These are phyloP conservation scores for Teunomyces aglyptinius DNA, from an alignment of 805 yeast species.

Conservation along the genomic window DNA sequence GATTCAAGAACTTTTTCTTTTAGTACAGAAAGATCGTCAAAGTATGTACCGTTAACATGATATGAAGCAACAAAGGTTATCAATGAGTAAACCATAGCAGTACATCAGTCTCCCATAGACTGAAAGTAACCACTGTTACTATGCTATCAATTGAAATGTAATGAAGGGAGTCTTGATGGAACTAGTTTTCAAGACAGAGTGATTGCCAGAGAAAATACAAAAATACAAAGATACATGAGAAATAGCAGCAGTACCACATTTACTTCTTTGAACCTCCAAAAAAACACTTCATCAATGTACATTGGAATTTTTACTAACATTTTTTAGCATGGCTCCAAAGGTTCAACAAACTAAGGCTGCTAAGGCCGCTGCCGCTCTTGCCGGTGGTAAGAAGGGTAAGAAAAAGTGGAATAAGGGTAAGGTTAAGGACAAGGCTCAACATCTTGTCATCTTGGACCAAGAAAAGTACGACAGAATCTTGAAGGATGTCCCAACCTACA, in stretches of 20 bases:
- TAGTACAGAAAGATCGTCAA: constrained; percentile 24
- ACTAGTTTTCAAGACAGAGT: no score
- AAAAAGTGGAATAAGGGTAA: constrained; percentile 99
- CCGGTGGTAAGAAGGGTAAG: constrained; percentile 99
- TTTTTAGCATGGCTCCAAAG: constrained; percentile 91
- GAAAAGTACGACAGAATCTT: constrained; percentile 98
- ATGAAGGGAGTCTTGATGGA: no score
- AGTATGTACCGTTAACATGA: constrained; percentile 21
- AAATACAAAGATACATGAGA: no score
- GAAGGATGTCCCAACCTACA: constrained; percentile 99
- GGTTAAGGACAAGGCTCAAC: constrained; percentile 99
- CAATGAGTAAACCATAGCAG: not conserved
- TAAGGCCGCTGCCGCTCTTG: constrained; percentile 99
- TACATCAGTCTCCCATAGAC: not conserved
- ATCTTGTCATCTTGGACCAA: constrained; percentile 95
- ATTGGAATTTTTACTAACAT: not conserved
- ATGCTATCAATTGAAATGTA: no score
- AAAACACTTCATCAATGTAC: no score
- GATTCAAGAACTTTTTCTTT: constrained; percentile 11
- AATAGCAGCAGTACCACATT: no score
- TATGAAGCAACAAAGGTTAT: not conserved
- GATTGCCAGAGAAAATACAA: no score
- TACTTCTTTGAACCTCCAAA: no score
- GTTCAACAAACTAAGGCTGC: constrained; percentile 99
- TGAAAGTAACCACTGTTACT: not conserved